Percentiles rank a stretch among this genome's conserved stretches.
Conservation (phyloP, 306 rosid species). For the Abrus precatorius region DNA sequence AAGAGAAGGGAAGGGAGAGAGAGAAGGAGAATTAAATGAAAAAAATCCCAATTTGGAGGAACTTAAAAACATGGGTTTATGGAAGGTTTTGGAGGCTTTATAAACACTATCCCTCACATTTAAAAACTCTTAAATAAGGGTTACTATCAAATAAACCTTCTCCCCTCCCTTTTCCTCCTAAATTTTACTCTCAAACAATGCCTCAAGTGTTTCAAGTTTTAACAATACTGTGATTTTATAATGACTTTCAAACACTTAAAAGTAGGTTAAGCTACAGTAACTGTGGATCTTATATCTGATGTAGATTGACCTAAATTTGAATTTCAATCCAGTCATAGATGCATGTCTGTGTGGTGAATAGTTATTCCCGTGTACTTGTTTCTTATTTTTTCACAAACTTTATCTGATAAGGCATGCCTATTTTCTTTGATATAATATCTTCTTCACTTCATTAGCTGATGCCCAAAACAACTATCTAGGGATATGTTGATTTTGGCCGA, state of each 20-base stretch:
- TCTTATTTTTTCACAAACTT: slow-evolving; percentile 20
- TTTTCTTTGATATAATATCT: slow-evolving; percentile 40
- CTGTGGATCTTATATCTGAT: slow-evolving; percentile 26
- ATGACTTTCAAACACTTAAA: slow-evolving; percentile 27
- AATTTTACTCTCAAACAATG: no score
- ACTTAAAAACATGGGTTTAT: no score
- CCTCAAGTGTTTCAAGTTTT: neutral
- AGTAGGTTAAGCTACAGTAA: slow-evolving; percentile 17
- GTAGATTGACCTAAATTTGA: slow-evolving; percentile 3
- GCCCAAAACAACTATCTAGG: slow-evolving; percentile 62
- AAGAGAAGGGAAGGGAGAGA: no score
- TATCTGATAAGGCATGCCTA: slow-evolving; percentile 10
- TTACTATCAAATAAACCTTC: no score
- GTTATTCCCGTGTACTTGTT: slow-evolving; percentile 18
- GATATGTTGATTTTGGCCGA: slow-evolving; percentile 90
- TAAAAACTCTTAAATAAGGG: no score
- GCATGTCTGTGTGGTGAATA: slow-evolving; percentile 24
- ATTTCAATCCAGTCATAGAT: slow-evolving; percentile 1
- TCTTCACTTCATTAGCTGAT: slow-evolving; percentile 47
- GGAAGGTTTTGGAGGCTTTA: no score
- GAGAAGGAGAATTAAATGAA: no score
- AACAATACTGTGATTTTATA: neutral
- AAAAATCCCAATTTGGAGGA: no score
- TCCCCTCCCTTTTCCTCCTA: no score
- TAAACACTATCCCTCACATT: no score